Evolutionary conservation across 305 asterid species (phyloP), one percentile per base, ranked within the genome.

Genomic region (Ajuga reptans): DNA sequence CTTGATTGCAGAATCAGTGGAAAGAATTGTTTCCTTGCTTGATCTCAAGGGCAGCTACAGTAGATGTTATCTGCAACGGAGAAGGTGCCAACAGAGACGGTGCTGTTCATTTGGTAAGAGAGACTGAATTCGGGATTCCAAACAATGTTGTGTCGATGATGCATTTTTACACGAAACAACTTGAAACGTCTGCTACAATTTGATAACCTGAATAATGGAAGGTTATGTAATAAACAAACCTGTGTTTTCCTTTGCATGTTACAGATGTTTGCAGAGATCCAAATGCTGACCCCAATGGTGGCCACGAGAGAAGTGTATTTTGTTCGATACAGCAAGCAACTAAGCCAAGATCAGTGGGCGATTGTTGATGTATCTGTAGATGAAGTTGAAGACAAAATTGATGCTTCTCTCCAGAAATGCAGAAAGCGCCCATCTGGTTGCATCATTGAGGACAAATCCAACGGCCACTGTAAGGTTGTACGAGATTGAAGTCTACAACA

Each of bases 371-470:
- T 92, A 68, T 88, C 97, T 2, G 75, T 92, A 0, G 96, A 92
- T 75, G 78, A 74, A 68, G 78, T 83, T 24, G 95, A 90, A 67
- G 82, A 84, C 17, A 79, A 68, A 61, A 79, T 81, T 6, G 95
- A 88, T 9, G 74, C 78, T 14, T 84, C 91, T 65, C 56, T 80
- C 21, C 72, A 69, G 50, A 92, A 84, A 72, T 90, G 89, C 80
- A 83, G 85, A 71, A 92, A 90, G 68, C 87, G 84, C 2, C 92
- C 97, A 6, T 92, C 98, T 1, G 98, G 98, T 14, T 90, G 93
- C 87, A 86, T 92, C 72, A 85, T 92, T 8, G 87, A 90, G 78
- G 90, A 92, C 72, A 79, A 76, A 68, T 75, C 91, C 66, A 84
- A 84, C 60, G 95, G 97, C 72, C 97, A 84, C 71, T 90, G 91